Evolutionary conservation across 164 flowering plant species (phyloP), one percentile per base, ranked within the genome.

Genomic region (Platanus orientalis): DNA sequence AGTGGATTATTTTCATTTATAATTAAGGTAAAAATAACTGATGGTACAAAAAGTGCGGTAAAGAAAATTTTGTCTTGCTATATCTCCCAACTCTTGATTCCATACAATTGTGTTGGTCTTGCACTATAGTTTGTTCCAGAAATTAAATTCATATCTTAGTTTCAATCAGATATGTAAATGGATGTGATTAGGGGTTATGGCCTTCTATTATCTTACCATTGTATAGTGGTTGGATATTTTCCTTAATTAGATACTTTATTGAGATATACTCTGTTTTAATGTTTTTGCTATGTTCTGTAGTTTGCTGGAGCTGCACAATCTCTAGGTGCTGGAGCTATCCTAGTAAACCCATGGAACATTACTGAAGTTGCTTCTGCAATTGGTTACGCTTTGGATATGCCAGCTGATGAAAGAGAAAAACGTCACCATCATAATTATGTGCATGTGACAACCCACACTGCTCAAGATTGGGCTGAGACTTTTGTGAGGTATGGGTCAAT

Each of bases 231-330:
- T 36, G 42, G 42, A 24, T 26, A 0, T 23, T 14, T 1, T 13
- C 49, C 16, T 12, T 45, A 1, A 45, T 45, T 36, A 36, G 7
- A 5, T 12, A 45, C 49, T 16, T 12, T 45, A 17, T 12, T 14
- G 49, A 6, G 4, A 12, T 45, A 45, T 17, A 13, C 4, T 45
- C 20, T 23, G 13, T 23, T 53, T 56, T 63, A 14, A 57, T 50
- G 19, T 47, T 52, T 69, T 63, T 23, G 44, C 17, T 63, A 50
- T 63, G 17, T 50, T 66, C 45, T 73, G 29, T 72, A 94, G 99
- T 94, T 94, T 80, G 99, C 99, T 29, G 99, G 99, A 60, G 99
- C 99, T 60, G 99, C 99, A 52, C 99, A 94, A 71, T 91, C 97
- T 60, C 84, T 94, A 26, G 99, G 97, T 70, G 99, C 99, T 50